Evolutionary conservation across 345 rosid species (phyloP), one percentile per base, ranked within the genome.

Genomic region (Eucalyptus brandiana): DNA sequence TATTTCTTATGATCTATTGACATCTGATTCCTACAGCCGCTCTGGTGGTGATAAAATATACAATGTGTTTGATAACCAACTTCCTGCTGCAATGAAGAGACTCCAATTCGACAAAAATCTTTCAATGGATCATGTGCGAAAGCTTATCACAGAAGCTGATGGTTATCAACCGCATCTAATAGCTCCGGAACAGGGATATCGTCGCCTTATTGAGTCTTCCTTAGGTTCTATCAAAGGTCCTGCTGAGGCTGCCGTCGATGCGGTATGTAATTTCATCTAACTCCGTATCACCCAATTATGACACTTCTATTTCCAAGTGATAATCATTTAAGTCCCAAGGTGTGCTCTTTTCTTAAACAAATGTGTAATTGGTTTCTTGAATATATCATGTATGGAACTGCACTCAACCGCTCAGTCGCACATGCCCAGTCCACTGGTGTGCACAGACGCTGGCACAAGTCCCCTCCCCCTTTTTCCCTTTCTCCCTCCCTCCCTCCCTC

Each of bases 91-190:
- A 87, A 89, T 98, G 92, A 98, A 97, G 94, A 96, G 99, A 90
- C 92, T 98, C 91, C 99, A 98, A 62, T 97, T 97, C 86, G 99
- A 98, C 92, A 97, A 95, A 89, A 96, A 97, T 87, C 98, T 97
- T 87, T 94, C 99, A 26, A 91, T 95, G 96, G 99, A 97, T 47
- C 97, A 96, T 91, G 96, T 97, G 48, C 88, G 97, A 26, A 97
- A 97, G 92, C 93, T 97, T 87, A 95, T 97, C 54, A 95, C 99
- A 12, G 99, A 97, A 95, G 99, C 99, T 83, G 99, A 97, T 94
- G 99, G 99, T 87, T 97, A 97, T 91, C 99, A 96, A 91, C 99
- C 99, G 5, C 99, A 97, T 97, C 94, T 97, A 48, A 96, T 97
- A 88, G 99, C 99, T 91, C 99, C 99, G 37, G 99, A 97, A 86